Evolutionary conservation across 2,329 filamentous ascomycete genomes (phyloP), one percentile per base, ranked within the genome.

Genomic region (Herpotrichia juniperi): DNA sequence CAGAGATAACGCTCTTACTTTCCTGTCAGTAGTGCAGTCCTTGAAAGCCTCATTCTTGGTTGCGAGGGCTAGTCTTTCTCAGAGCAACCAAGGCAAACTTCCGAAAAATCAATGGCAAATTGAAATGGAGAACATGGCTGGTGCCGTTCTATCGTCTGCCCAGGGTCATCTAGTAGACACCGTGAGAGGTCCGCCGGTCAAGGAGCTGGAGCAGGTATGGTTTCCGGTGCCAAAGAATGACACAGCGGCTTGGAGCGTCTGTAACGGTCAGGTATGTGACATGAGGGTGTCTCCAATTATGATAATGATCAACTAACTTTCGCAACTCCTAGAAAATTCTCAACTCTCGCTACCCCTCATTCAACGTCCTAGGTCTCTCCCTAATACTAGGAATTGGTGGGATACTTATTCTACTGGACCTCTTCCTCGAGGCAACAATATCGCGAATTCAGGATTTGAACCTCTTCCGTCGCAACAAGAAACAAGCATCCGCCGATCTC

Each of bases 41-140:
- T 24, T 7, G 5, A 22, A 25, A 21, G 21, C 53, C 6, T 47
- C 48, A 1, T 12, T 25, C 4, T 26, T 57, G 17, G 45, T 25
- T 10, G 39, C 51, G 4, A 16, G 52, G 9, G n/a, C 35, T 21
- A 12, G 22, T 11, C 44, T 59, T 22, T 14, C 24, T 19, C 25
- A 26, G 9, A 48, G 46, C 2, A 8, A 44, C 6, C 46, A 50
- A 17, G 40, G 40, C 3, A 8, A 37, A 12, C 17, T 59, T 3
- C 56, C 54, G 7, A 42, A 47, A 14, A 48, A 52, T n/a, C 54
- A 57, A 30, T 59, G 56, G 56, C 53, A 57, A 40, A 19, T 34
- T 30, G 56, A 59, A 16, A 31, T 59, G 6, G 39, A 54, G 28
- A n/a, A 52, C 35, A 48, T 55, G 40, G 24, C 46, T 30, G 32